Percentiles rank a stretch among this genome's conserved stretches.
phyloP scores from a whole-genome alignment of 2,329 filamentous ascomycete species.

The Diaporthe vaccinii region DNA sequence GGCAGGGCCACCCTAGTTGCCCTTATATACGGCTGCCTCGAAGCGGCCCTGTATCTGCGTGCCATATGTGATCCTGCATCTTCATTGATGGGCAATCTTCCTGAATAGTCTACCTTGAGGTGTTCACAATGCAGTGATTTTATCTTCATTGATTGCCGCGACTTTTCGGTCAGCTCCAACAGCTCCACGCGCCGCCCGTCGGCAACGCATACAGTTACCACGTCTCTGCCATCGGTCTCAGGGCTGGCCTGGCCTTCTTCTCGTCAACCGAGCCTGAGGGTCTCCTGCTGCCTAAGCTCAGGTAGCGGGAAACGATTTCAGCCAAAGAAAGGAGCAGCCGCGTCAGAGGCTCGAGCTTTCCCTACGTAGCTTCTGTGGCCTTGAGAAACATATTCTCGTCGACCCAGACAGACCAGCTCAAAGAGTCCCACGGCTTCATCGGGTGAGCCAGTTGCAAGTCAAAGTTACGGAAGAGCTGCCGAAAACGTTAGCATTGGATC shows the following conservation, averaged over 20 bases:
- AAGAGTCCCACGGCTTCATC: slow-evolving; percentile 6
- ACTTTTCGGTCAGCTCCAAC: too few species aligned
- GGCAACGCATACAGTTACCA: too few species aligned
- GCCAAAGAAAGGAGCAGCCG: too few species aligned
- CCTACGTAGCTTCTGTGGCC: background rate
- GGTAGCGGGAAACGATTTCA: too few species aligned
- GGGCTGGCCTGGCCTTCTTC: too few species aligned
- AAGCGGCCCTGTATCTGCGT: background rate
- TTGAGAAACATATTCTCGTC: slow-evolving; percentile 15
- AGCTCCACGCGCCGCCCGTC: too few species aligned
- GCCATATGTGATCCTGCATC: background rate
- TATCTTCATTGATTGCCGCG: too few species aligned
- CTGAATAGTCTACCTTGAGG: background rate
- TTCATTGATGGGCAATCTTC: background rate
- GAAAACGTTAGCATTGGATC: background rate
- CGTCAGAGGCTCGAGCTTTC: too few species aligned
- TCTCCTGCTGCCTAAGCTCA: too few species aligned
- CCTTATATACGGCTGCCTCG: background rate
- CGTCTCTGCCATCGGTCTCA: too few species aligned
- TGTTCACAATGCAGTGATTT: too few species aligned
- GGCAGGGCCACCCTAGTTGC: background rate
- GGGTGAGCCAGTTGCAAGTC: slow-evolving; percentile 32
- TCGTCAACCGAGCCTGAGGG: too few species aligned
- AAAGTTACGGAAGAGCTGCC: slow-evolving; percentile 33
- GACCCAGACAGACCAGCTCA: slow-evolving; percentile 22